Evolutionary conservation across 2,329 filamentous ascomycete species (phyloP).

Genomic region (Ophiostoma angusticollis): DNA sequence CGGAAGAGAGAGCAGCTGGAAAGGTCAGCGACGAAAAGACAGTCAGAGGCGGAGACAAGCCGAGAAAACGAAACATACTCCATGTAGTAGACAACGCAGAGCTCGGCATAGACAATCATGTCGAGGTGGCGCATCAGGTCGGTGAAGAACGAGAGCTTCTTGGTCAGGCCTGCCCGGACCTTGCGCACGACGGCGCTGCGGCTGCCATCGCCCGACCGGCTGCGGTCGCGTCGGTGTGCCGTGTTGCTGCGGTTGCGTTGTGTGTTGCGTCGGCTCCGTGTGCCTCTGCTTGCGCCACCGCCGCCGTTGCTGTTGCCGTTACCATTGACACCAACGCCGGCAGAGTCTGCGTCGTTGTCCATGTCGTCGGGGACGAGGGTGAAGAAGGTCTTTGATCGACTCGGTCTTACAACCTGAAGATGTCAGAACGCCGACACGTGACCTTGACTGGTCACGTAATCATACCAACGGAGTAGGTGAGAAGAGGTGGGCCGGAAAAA

Average conservation of each 20-base stretch:
- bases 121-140: constrained; percentile 50
- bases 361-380: not conserved
- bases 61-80: constrained; percentile 37
- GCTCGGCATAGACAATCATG: constrained; percentile 49
- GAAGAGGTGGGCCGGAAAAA: constrained; percentile 9
- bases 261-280: not conserved
- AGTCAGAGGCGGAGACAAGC: not conserved
- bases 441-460: too few relatives aligned
- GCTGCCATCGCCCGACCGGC: not conserved
- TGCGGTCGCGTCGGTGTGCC: not conserved
- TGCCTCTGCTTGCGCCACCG: constrained; percentile 1
- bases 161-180: constrained; percentile 27
- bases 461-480: too few relatives aligned
- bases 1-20: constrained; percentile 52
- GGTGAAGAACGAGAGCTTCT: constrained; percentile 48
- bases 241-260: constrained; percentile 5
- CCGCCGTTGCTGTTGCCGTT: not conserved
- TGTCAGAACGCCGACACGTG: too few relatives aligned
- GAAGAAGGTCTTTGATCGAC: too few relatives aligned
- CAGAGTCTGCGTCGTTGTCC: constrained; percentile 5
- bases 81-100: constrained; percentile 57
- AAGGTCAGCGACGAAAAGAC: not conserved
- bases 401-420: too few relatives aligned
- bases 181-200: constrained; percentile 15
- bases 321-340: not conserved